Base-by-base conservation (phyloP, 352 stramenopile genomes). In the Phytophthora melonis region DNA sequence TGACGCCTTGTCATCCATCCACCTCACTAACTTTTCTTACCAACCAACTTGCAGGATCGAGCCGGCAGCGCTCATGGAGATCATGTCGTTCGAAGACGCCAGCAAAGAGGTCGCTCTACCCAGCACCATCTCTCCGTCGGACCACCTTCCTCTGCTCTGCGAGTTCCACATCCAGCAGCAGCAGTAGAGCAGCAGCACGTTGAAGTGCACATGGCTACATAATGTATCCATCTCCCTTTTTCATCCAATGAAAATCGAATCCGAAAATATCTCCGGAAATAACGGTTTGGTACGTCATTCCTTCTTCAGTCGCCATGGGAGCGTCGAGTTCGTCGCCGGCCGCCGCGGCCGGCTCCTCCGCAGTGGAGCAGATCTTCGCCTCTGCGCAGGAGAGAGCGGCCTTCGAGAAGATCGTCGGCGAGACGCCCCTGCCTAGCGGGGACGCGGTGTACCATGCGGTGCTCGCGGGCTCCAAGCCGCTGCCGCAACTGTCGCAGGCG, bases 401-500 rank as follows among this genome's bases (percentile, higher is more conserved):
- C 5, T 90, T 94, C 66, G 86, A 95, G 67, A 93, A 88, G 70
- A 86, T 95, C 60, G 77, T 91, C n/a, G 83, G 84, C 53, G 77
- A 81, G 50, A 66, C 72, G 30, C 72, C 83, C 4, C 70, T 91
- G 39, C 63, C 79, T 3, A 76, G 79, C 41, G 84, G 90, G 21
- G 84, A 95, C 57, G 41, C 63, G 11, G 86, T 81, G 54, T 94
- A 91, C 57, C 62, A 80, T 45, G 68, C 77, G 21, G 70, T 95
- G 25, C 76, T 94, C 45, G 57, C 74, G 4, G 43, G 76, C 16
- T 47, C 81, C 2, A 78, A 72, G 69, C 58, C 79, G 50, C 74
- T 95, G 13, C 73, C 83, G 8, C 77, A 87, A 9, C 67, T 95
- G 47, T 80, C 84, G n/a, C 81, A 91, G 56, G 10, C 58, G 2